A percentile compares a stretch with the other conserved stretches of the same genome.
Evolutionary conservation across 345 rosid genomes (phyloP).

Genomic region (Rhizophora apiculata): DNA sequence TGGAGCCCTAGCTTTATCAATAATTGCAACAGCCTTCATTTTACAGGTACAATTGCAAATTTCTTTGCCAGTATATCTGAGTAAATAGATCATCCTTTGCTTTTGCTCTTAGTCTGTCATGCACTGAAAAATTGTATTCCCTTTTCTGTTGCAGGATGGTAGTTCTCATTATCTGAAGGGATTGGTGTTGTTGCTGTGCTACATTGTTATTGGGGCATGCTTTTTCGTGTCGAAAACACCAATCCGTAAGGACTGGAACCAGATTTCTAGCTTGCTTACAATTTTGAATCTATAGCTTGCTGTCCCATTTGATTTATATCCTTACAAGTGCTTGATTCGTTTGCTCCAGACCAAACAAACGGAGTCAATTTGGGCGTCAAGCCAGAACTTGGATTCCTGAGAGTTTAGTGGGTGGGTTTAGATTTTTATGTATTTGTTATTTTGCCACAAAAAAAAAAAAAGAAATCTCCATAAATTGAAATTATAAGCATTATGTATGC

Average conservation of each 20-base stretch:
- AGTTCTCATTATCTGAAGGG: slow-evolving; percentile 94
- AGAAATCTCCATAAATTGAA: not conserved
- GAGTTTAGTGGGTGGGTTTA: slow-evolving; percentile 23
- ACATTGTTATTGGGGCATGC: slow-evolving; percentile 73
- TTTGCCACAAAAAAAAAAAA: no score
- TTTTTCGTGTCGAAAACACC: slow-evolving; percentile 59
- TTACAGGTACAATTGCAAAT: slow-evolving; percentile 48
- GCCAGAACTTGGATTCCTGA: slow-evolving; percentile 12
- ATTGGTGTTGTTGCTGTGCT: slow-evolving; percentile 57
- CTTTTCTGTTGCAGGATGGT: slow-evolving; percentile 54
- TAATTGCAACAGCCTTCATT: slow-evolving; percentile 66
- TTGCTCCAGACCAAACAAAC: slow-evolving; percentile 25
- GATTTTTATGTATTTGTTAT: not conserved
- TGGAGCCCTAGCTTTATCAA: slow-evolving; percentile 64
- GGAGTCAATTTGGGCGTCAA: slow-evolving; percentile 20
- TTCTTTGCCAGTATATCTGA: not conserved
- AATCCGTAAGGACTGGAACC: slow-evolving; percentile 30
- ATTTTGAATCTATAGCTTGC: not conserved
- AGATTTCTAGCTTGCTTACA: not conserved
- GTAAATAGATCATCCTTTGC: not conserved
- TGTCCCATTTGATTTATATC: not conserved
- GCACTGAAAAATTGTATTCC: not conserved
- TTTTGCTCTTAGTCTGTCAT: not conserved
- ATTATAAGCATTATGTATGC: not conserved
- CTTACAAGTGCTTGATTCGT: not conserved